A percentile compares a stretch with the other conserved stretches of the same genome.
These are phyloP conservation scores for Mariannaea sp. DNA, from an alignment of 2,329 filamentous ascomycete genomes.

Conservation along the genomic window DNA sequence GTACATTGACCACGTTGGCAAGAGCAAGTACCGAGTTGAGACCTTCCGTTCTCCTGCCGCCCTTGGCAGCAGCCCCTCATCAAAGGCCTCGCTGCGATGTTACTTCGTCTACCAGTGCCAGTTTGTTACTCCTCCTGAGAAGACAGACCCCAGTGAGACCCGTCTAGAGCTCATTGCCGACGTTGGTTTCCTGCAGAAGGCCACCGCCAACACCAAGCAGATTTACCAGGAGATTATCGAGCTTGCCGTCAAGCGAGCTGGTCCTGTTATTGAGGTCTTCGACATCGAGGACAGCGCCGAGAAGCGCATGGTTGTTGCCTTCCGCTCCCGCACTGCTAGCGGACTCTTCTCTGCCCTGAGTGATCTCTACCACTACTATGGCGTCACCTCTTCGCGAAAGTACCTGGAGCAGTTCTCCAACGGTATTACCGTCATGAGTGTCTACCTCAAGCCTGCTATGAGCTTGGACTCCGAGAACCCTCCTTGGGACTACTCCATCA, in stretches of 20 bases:
- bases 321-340: slow-evolving; percentile 88
- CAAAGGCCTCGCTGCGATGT: slow-evolving; percentile 86
- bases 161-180: slow-evolving; percentile 91
- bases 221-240: slow-evolving; percentile 95
- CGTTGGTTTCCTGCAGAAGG: slow-evolving; percentile 92
- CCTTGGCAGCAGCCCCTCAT: slow-evolving; percentile 68
- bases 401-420: slow-evolving; percentile 99
- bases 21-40: slow-evolving; percentile 86
- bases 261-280: slow-evolving; percentile 96
- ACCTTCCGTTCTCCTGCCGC: slow-evolving; percentile 91
- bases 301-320: slow-evolving; percentile 93
- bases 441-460: slow-evolving; percentile 81
- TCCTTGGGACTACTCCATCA: slow-evolving; percentile 90
- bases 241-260: slow-evolving; percentile 80
- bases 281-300: slow-evolving; percentile 90
- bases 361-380: slow-evolving; percentile 98
- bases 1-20: slow-evolving; percentile 82
- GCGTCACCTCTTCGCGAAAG: slow-evolving; percentile 92
- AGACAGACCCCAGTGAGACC: slow-evolving; percentile 78
- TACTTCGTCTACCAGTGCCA: slow-evolving; percentile 99
- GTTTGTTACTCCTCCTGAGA: slow-evolving; percentile 75
- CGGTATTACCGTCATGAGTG: slow-evolving; percentile 94
- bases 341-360: slow-evolving; percentile 95
- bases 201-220: slow-evolving; percentile 91
- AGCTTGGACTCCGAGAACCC: slow-evolving; percentile 65